Conservation (phyloP, 1,284 basidiomycete genomes). For the Ustilago bromivora region DNA sequence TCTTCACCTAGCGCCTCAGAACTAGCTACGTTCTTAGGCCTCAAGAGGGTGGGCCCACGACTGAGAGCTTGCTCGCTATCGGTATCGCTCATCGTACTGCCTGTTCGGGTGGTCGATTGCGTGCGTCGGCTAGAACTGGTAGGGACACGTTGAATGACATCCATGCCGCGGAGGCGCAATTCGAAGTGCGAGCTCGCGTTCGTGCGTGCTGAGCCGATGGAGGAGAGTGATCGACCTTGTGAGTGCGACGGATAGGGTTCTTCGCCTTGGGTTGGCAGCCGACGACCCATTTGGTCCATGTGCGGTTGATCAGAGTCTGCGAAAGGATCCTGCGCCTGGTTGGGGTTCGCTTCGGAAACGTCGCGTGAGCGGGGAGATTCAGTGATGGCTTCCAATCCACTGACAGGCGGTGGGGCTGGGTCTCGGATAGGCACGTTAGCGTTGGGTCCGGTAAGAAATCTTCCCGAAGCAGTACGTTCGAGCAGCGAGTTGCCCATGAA, state of each 20-base stretch:
- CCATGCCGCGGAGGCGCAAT: slow-evolving; percentile 52
- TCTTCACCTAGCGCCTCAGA: slow-evolving; percentile 13
- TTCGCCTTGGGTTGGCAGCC: slow-evolving; percentile 25
- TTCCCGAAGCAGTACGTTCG: slow-evolving; percentile 56
- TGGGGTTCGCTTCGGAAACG: slow-evolving; percentile 11
- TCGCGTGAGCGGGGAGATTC: slow-evolving; percentile 52
- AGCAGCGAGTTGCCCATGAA: slow-evolving; percentile 58
- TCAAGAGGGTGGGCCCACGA: slow-evolving; percentile 35
- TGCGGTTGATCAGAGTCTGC: slow-evolving; percentile 3
- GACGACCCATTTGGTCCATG: slow-evolving; percentile 37
- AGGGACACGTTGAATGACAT: slow-evolving; percentile 60
- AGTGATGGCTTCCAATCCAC: slow-evolving; percentile 38
- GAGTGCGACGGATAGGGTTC: slow-evolving; percentile 25
- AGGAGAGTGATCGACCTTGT: slow-evolving; percentile 7
- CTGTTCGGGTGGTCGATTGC: slow-evolving; percentile 28
- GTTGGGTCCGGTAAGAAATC: slow-evolving; percentile 37
- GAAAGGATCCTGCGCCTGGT: slow-evolving; percentile 24
- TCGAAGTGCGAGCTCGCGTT: slow-evolving; percentile 56
- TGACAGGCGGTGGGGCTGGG: slow-evolving; percentile 51
- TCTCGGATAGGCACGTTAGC: slow-evolving; percentile 58
- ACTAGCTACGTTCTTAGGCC: slow-evolving; percentile 29
- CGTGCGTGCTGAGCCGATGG: slow-evolving; percentile 53
- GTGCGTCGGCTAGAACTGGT: slow-evolving; percentile 53
- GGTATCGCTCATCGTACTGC: slow-evolving; percentile 36
- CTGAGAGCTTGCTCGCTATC: slow-evolving; percentile 34